Base-by-base conservation (phyloP, 2,329 filamentous ascomycete species). In the Microdochium bolleyi region DNA sequence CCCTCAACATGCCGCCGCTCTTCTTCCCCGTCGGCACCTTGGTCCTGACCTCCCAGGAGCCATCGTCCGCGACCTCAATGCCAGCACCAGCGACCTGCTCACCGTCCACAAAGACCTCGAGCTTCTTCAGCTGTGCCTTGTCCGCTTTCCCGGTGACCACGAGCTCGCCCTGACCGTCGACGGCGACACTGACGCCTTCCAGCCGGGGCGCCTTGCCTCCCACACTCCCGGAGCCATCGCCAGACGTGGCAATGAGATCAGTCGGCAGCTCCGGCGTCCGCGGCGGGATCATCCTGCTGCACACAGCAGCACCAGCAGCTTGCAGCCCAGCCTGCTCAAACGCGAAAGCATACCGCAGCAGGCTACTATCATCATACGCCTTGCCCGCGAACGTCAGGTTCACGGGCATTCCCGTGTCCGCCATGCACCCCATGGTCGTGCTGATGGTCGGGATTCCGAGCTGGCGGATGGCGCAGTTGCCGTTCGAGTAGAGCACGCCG, bases 391-490 rank as follows among this genome's bases (percentile, higher is more conserved):
- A 79, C 0, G 77, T 80, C 11, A 82, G 56, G 24, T 76, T 76
- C 0, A 80, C 68, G 0, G 79, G 78, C 73, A 82, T 79, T 1
- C 60, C 56, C 49, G 67, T 75, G 9, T 71, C 66, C 1, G 56
- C 58, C 66, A 80, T 70, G 1, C 70, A 53, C 0, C 78, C 78
- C 78, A 82, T 82, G 0, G 77, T 72, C 0, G 80, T 75, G 0
- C 70, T 76, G 2, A 82, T 69, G 0, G 74, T 78, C 0, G 79
- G 79, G 0, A 82, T 70, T 0, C 79, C 79, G 2, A 81, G 65
- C 52, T 82, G 78, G 11, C 78, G 67, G 1, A 83, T 64, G 0
- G 73, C 74, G 1, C 76, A 65, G 51, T 80, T 80, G 1, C 78
- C 78, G 52, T 81, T 78, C 0, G 71, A 73, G 54, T 80, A 82